Evolutionary conservation across 2,329 filamentous ascomycete genomes (phyloP), one percentile per base, ranked within the genome.

Genomic region (Venturia pyrina): DNA sequence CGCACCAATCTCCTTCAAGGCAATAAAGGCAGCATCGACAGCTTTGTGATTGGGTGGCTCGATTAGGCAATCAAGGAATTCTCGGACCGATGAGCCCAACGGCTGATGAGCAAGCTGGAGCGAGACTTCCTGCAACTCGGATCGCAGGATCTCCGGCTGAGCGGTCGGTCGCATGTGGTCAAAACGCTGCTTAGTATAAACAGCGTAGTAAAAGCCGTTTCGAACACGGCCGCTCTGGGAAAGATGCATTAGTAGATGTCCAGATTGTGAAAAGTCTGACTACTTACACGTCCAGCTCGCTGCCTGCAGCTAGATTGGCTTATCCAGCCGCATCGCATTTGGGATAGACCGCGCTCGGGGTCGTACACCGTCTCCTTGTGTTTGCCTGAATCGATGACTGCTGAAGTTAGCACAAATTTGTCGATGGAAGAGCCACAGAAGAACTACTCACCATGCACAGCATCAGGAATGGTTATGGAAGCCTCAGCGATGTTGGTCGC

Each of bases 401-500:
- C 81, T 40, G 83, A 72, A 83, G 60, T 62, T 62, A 62, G 60
- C n/a, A 8, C 17, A 21, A 17, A 44, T n/a, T 17, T 4, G 21
- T 24, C 48, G 28, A 28, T n/a, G 15, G 24, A 15, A 34, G 15
- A 59, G 10, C 8, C 5, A 48, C 24, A 56, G 24, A 34, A 32
- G 50, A 17, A 34, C 50, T 56, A 46, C 60, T 21, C 21, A 62
- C 60, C 80, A 69, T 78, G 79, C 64, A 76, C 76, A 24, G 83
- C 79, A 68, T 83, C 81, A 8, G 80, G 77, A n/a, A 83, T 78
- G 5, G 81, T 83, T 48, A 83, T 72, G 3, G 78, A 81, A 0
- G 80, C 81, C 69, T 83, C 81, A 6, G 80, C 80, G 66, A 83
- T 80, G 65, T 82, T 81, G 0, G 81, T 83, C 1, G 80, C 75